Conservation (phyloP, 2,329 filamentous ascomycete genomes). For the Hypoxylon sp. region DNA sequence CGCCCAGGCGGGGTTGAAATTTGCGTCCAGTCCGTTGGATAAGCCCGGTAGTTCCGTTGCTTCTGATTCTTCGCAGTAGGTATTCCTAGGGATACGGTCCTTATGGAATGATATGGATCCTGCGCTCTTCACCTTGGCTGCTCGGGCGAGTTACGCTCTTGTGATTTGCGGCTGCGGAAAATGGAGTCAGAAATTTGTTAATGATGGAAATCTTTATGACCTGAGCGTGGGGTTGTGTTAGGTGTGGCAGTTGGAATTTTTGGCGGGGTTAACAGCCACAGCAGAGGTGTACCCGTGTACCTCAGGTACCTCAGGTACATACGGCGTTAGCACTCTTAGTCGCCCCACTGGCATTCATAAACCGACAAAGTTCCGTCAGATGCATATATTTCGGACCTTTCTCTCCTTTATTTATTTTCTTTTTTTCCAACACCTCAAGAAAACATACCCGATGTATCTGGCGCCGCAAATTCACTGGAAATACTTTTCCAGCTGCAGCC, state of each 20-base stretch:
- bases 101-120: not conserved
- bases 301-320: slow-evolving; percentile 1
- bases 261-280: slow-evolving; percentile 33
- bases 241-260: slow-evolving; percentile 34
- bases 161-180: slow-evolving; percentile 13
- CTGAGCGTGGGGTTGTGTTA: slow-evolving; percentile 40
- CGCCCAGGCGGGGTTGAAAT: slow-evolving; percentile 29
- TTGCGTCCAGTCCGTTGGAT: slow-evolving; percentile 4
- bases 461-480: slow-evolving; percentile 23
- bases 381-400: slow-evolving; percentile 29
- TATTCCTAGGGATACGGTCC: not conserved
- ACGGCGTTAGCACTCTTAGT: too few species aligned
- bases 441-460: slow-evolving; percentile 32
- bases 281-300: too few species aligned
- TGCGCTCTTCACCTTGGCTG: slow-evolving; percentile 17
- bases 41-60: slow-evolving; percentile 11
- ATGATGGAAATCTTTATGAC: slow-evolving; percentile 38
- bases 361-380: slow-evolving; percentile 20
- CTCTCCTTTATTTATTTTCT: slow-evolving; percentile 17
- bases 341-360: slow-evolving; percentile 28
- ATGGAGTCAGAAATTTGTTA: slow-evolving; percentile 36
- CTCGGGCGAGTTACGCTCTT: slow-evolving; percentile 4
- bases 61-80: not conserved
- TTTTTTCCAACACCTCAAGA: slow-evolving; percentile 11
- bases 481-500: slow-evolving; percentile 25